Conservation (phyloP, 352 stramenopile species). For the Sclerospora graminicola region DNA sequence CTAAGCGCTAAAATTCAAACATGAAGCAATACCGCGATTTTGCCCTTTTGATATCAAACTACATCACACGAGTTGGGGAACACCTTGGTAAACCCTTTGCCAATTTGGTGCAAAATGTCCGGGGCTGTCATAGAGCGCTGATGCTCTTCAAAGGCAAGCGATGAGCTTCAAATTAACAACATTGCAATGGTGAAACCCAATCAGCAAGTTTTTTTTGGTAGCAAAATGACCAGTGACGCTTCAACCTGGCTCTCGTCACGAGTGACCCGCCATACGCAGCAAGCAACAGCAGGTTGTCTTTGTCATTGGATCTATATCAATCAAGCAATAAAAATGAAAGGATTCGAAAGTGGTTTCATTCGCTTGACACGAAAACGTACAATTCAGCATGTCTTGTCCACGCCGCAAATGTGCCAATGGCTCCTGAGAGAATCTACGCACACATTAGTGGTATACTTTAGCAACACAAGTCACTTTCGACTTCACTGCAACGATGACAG, state of each 20-base stretch:
- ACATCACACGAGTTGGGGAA: conserved; percentile 22
- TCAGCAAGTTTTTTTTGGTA: neutral
- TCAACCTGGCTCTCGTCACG: conserved; percentile 64
- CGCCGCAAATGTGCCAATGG: conserved; percentile 66
- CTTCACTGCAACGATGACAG: neutral
- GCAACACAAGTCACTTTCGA: neutral
- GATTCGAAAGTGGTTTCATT: too few relatives aligned
- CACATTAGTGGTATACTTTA: neutral
- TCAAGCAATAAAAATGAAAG: too few relatives aligned
- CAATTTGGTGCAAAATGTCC: conserved; percentile 62
- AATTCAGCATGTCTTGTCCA: conserved; percentile 45
- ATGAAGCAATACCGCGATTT: neutral
- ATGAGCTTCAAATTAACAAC: conserved; percentile 19
- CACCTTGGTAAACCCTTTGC: conserved; percentile 42
- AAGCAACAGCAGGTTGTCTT: conserved; percentile 46
- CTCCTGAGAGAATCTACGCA: conserved; percentile 66
- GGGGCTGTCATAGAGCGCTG: conserved; percentile 76
- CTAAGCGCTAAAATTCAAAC: neutral
- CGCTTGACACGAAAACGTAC: conserved; percentile 14
- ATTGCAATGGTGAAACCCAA: neutral
- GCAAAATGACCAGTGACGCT: neutral
- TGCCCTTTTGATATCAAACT: neutral
- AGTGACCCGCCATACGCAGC: conserved; percentile 71
- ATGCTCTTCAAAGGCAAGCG: conserved; percentile 58
- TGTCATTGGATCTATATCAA: conserved; percentile 14